Evolutionary conservation across 805 yeast genomes (phyloP).

Genomic region (Sugiyamaella qingdaonensis): DNA sequence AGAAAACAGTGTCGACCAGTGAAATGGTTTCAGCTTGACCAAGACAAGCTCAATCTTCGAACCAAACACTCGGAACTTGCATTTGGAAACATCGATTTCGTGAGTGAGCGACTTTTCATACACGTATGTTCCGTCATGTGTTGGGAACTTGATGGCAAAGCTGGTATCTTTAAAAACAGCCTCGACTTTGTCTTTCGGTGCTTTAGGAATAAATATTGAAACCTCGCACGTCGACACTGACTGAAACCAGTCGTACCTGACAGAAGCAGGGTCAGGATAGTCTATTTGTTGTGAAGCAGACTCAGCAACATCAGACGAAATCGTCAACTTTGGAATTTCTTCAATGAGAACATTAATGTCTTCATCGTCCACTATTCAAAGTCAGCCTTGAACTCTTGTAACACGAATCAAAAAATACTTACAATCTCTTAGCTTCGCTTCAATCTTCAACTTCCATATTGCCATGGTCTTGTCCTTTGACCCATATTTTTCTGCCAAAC

Average conservation of each 20-base stretch:
- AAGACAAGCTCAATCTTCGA: slow-evolving; percentile 75
- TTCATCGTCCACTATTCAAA: neutral
- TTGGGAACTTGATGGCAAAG: slow-evolving; percentile 17
- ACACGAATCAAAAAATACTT: neutral
- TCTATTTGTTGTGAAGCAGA: neutral
- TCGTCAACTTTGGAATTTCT: slow-evolving; percentile 1
- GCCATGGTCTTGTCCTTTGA: slow-evolving; percentile 17
- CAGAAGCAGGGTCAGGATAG: slow-evolving; percentile 22
- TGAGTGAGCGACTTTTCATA: slow-evolving; percentile 50
- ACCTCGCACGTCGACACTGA: slow-evolving; percentile 51
- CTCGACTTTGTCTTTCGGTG: slow-evolving; percentile 46
- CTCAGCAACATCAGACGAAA: neutral
- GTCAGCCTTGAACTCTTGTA: neutral
- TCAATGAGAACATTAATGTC: slow-evolving; percentile 3
- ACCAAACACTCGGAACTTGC: slow-evolving; percentile 50
- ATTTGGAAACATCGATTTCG: slow-evolving; percentile 44
- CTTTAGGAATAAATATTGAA: slow-evolving; percentile 65
- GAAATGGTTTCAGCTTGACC: slow-evolving; percentile 37
- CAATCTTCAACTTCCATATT: slow-evolving; percentile 23
- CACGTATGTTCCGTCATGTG: slow-evolving; percentile 32
- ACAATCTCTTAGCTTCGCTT: slow-evolving; percentile 6
- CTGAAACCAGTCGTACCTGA: slow-evolving; percentile 73
- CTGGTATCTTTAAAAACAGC: slow-evolving; percentile 35
- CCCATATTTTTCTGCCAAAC: slow-evolving; percentile 21
- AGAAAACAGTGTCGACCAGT: slow-evolving; percentile 15